Evolutionary conservation across 495 filamentous ascomycete genomes (phyloP), one percentile per base, ranked within the genome.

Genomic region (Penicillium manginii): DNA sequence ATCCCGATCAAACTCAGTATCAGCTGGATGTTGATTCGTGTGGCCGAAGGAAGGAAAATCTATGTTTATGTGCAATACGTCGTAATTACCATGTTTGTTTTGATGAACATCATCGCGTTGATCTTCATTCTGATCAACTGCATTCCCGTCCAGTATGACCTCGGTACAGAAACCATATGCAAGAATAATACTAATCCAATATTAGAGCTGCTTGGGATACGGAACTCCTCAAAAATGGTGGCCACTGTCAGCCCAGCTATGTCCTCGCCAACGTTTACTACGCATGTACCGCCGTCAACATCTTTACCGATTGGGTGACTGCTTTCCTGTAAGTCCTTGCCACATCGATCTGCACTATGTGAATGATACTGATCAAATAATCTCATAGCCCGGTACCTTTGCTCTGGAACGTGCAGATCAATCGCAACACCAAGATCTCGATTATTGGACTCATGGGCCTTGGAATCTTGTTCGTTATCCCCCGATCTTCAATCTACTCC

Each of bases 391-490:
- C 81, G 1, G 77, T 81, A 60, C 57, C 78, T 14, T 67, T 84
- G 11, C 68, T 83, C 8, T 81, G 77, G 77, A 74, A 76, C 2
- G 66, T 82, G 19, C 72, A 83, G 35, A 79, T 84, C 60, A 67
- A 70, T 33, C 64, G 59, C 43, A 68, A 68, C 37, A 80, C 78
- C 29, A 82, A 83, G 53, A 63, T 77, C 45, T 75, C 73, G 8
- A 78, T 84, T 19, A 74, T 75, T 48, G 66, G 65, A 0, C 73
- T 77, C 19, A 78, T 83, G 73, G 79, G 81, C 32, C 62, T 83
- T 3, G 81, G 81, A 11, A 55, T 82, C 52, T 58, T 83, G 78
- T 81, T 62, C 58, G 78, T 71, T 1, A 3, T 18, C 19, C 19
- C 26, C 42, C 21, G 17, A 22, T 6, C 37, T 2, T 33, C n/a